Base-by-base conservation (phyloP, 225 moss, liverwort and hornwort genomes). In the Polytrichum formosum region DNA sequence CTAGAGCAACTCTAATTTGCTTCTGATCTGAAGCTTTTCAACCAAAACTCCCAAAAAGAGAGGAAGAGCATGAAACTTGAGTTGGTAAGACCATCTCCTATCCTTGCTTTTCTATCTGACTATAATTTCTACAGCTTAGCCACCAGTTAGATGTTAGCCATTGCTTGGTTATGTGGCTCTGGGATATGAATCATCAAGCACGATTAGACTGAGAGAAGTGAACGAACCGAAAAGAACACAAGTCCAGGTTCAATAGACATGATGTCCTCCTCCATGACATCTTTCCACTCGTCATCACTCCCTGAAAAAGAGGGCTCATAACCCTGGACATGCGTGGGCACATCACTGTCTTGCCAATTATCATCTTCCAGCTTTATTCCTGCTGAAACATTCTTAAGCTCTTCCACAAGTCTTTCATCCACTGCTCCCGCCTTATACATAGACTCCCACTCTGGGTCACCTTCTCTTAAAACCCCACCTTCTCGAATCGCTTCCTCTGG, bases 261-360 rank as follows among this genome's bases (percentile, higher is more conserved):
- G 67, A 73, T 69, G 74, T 96, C 93, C 75, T 96, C 93, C 76
- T 96, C 96, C 82, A 93, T 91, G 37, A 93, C 82, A 62, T 92
- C 90, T 60, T 81, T 86, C 93, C 93, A 86, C 59, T 53, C 83
- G 46, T 46, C 16, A 30, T 72, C 81, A 28, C 64, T 67, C 18
- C 59, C 65, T 16, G 74, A 72, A 78, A 77, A 66, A 56, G 74
- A 60, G 33, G 72, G 23, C 66, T 80, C 89, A 70, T 67, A 73
- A 73, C 53, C 78, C 27, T 75, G 56, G 66, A 77, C 59, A 21
- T 46, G 46, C 4, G 4, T 46, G 46, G 53, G 70, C 27, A 61
- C 59, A 67, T 70, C 74, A 65, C 67, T 61, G 68, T 31, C 13
- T 69, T 55, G 73, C 70, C 61, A 59, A 60, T 19, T 61, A 59